Percentiles rank a stretch among this genome's conserved stretches.
Conservation (phyloP, 768 basidiomycete genomes). For the Calocybe gangraenosa region DNA sequence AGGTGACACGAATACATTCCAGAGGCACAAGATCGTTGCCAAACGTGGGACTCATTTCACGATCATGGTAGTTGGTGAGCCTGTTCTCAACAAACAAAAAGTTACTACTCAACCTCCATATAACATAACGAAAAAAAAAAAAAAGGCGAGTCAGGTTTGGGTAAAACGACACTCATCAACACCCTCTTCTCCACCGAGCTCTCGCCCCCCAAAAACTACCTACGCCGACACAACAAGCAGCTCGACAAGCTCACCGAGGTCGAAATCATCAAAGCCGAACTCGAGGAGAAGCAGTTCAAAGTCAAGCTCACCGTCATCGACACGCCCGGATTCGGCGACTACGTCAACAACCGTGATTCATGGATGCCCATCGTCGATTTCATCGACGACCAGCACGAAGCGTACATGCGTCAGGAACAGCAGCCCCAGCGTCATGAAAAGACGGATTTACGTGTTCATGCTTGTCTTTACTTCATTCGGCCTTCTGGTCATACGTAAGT, state of each 20-base stretch:
- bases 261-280: constrained; percentile 98
- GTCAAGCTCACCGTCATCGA: constrained; percentile 99
- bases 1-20: constrained; percentile 27
- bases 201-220: constrained; percentile 88
- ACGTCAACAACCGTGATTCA: constrained; percentile 99
- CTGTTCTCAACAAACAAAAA: too few species aligned
- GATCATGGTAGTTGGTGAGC: constrained; percentile 96
- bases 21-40: constrained; percentile 99
- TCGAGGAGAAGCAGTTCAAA: constrained; percentile 98
- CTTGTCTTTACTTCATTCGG: constrained; percentile 95
- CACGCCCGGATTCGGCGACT: constrained; percentile 99
- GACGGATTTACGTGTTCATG: constrained; percentile 93
- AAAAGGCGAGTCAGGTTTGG: constrained; percentile 91
- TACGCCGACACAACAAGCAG: constrained; percentile 86
- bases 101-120: too few species aligned
- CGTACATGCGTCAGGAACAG: constrained; percentile 97
- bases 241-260: constrained; percentile 98
- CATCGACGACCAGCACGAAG: constrained; percentile 94
- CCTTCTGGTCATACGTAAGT: constrained; percentile 95
- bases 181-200: constrained; percentile 98
- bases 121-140: background rate
- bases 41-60: constrained; percentile 98
- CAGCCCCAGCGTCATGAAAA: constrained; percentile 95
- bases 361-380: constrained; percentile 99
- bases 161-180: constrained; percentile 98